phyloP scores from a whole-genome alignment of 176 grass and related monocot species.

The Eragrostis curvula region DNA sequence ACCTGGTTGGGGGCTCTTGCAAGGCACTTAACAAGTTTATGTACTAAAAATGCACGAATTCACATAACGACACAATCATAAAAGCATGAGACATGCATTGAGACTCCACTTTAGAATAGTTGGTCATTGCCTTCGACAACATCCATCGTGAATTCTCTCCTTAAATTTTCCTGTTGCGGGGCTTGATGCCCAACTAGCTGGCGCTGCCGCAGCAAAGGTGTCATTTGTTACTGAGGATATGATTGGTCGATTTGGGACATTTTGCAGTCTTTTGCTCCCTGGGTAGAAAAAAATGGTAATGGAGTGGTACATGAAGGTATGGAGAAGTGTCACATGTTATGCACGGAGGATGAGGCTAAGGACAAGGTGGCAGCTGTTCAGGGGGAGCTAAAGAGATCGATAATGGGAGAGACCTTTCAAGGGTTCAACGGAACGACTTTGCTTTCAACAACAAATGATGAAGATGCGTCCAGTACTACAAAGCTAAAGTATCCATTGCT shows the following conservation, averaged over 20 bases:
- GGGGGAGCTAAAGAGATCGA: conserved; percentile 44
- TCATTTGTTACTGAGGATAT: conserved; percentile 28
- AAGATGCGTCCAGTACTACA: conserved; percentile 79
- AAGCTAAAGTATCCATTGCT: conserved; percentile 68
- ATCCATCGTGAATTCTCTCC: too few relatives aligned
- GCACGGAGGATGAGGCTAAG: conserved; percentile 48
- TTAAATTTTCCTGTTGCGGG: too few relatives aligned
- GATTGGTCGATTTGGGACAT: conserved; percentile 69
- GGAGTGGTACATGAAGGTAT: conserved; percentile 1
- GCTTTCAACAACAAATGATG: conserved; percentile 79
- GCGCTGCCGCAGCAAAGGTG: conserved; percentile 49
- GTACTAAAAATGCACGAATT: too few relatives aligned
- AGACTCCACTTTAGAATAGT: too few relatives aligned
- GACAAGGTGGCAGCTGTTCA: conserved; percentile 45
- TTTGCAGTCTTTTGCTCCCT: conserved; percentile 74
- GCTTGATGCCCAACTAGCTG: conserved; percentile 5
- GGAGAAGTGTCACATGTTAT: conserved; percentile 12
- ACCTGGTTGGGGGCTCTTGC: too few relatives aligned
- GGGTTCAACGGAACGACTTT: conserved; percentile 81
- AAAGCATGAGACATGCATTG: too few relatives aligned
- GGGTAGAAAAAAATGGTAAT: conserved; percentile 30
- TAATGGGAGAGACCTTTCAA: conserved; percentile 73
- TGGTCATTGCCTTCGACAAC: too few relatives aligned
- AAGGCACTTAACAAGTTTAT: too few relatives aligned
- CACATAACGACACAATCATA: too few relatives aligned